These are phyloP conservation scores for Podospora pseudopauciseta DNA, from an alignment of 495 filamentous ascomycete genomes.

Conservation along the genomic window DNA sequence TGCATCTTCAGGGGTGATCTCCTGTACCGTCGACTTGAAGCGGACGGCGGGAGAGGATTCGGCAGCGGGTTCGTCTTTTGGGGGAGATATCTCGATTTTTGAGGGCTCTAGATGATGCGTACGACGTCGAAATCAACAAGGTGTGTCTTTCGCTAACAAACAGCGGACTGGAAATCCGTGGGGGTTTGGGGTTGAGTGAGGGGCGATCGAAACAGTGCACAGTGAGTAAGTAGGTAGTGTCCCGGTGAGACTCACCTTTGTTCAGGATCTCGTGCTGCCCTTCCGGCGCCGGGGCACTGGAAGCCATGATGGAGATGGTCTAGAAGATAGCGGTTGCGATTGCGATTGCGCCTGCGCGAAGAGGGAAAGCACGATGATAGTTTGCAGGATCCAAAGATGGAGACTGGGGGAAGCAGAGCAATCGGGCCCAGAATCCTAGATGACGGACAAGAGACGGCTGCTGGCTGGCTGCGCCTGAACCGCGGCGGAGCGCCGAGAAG, in stretches of 20 bases:
- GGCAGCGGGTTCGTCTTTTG: slow-evolving; percentile 7
- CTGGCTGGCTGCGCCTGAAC: slow-evolving; percentile 9
- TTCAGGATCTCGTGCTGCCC: slow-evolving; percentile 16
- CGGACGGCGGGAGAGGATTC: slow-evolving; percentile 57
- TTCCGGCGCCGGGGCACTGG: slow-evolving; percentile 19
- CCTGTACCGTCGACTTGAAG: slow-evolving; percentile 71
- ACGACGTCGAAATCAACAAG: slow-evolving; percentile 13
- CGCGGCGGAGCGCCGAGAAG: background rate
- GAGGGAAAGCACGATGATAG: slow-evolving; percentile 10
- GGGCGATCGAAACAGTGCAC: slow-evolving; percentile 17
- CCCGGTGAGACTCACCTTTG: slow-evolving; percentile 17
- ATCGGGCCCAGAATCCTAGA: background rate
- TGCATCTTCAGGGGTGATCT: slow-evolving; percentile 60
- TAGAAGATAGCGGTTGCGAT: background rate
- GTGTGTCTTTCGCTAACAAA: background rate
- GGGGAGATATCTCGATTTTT: slow-evolving; percentile 17
- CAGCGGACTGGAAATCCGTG: slow-evolving; percentile 14
- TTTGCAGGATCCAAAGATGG: slow-evolving; percentile 14
- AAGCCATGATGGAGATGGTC: slow-evolving; percentile 20
- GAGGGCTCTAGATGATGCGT: background rate
- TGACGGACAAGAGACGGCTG: slow-evolving; percentile 16
- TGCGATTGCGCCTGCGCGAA: slow-evolving; percentile 9
- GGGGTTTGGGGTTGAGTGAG: slow-evolving; percentile 26
- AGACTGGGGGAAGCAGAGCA: slow-evolving; percentile 7
- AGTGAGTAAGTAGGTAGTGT: background rate